A percentile compares a stretch with the other conserved stretches of the same genome.
Evolutionary conservation across 106 monocot species (phyloP).

Genomic region (Dioscorea zingiberensis): DNA sequence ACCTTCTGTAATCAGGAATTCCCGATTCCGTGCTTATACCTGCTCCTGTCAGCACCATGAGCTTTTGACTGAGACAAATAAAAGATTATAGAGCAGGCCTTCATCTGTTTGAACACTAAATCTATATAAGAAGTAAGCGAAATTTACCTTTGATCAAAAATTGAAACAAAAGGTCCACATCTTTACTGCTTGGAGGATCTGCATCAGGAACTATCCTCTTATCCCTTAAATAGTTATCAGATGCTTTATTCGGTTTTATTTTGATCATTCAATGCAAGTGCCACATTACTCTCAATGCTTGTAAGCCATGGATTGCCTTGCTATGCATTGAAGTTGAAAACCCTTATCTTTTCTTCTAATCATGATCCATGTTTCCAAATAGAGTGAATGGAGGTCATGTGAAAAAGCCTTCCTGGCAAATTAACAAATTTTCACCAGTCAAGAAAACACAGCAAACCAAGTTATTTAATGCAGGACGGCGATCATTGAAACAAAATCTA

Average conservation of each 20-base stretch:
- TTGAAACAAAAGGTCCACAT: slow-evolving; percentile 64
- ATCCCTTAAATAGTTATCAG: slow-evolving; percentile 45
- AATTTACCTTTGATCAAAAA: slow-evolving; percentile 71
- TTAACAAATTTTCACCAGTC: neutral
- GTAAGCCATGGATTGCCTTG: slow-evolving; percentile 17
- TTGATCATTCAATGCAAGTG: slow-evolving; percentile 23
- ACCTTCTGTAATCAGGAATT: slow-evolving; percentile 99
- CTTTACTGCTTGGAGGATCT: slow-evolving; percentile 63
- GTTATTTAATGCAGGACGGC: no score
- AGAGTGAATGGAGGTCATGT: slow-evolving; percentile 5
- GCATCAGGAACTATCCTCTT: slow-evolving; percentile 73
- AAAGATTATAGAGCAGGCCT: no score
- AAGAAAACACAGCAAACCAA: no score
- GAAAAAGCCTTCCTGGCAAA: slow-evolving; percentile 9
- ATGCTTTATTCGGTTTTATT: slow-evolving; percentile 21
- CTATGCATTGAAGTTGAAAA: slow-evolving; percentile 9
- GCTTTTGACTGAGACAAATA: slow-evolving; percentile 45
- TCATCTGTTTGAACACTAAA: slow-evolving; percentile 10
- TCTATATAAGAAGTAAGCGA: neutral
- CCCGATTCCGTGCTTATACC: slow-evolving; percentile 98
- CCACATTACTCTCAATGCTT: no score
- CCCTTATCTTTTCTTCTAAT: neutral
- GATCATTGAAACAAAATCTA: no score
- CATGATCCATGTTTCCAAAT: slow-evolving; percentile 11
- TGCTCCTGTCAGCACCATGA: slow-evolving; percentile 94